Evolutionary conservation across 2,329 filamentous ascomycete genomes (phyloP).

Genomic region (Exophiala alcalophila): DNA sequence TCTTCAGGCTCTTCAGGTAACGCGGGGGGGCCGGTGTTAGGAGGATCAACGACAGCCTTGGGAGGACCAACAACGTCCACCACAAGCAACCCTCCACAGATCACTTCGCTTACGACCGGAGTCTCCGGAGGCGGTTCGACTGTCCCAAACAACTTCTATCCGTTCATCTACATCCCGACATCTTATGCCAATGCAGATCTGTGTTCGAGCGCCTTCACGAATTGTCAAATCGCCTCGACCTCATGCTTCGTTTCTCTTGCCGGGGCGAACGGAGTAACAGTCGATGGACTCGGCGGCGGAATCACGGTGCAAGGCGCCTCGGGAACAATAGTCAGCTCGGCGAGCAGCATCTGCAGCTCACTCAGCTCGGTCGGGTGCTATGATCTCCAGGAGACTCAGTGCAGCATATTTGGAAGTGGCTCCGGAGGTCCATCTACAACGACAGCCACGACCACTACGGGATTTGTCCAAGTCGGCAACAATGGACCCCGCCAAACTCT

Average conservation of each 20-base stretch:
- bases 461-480: constrained; percentile 27
- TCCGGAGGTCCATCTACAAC: constrained; percentile 25
- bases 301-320: constrained; percentile 48
- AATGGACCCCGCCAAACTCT: constrained; percentile 27
- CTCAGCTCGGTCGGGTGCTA: constrained; percentile 49
- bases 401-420: constrained; percentile 38
- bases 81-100: constrained; percentile 29
- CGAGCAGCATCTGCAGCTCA: constrained; percentile 46
- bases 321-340: constrained; percentile 41
- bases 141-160: constrained; percentile 47
- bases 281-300: constrained; percentile 45
- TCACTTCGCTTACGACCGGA: constrained; percentile 43
- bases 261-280: constrained; percentile 52
- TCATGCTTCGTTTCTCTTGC: constrained; percentile 46
- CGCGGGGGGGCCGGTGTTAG: constrained; percentile 25
- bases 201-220: constrained; percentile 55
- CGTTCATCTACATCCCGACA: constrained; percentile 54
- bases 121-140: constrained; percentile 26
- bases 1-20: too few relatives aligned
- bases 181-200: constrained; percentile 50
- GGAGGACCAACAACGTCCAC: constrained; percentile 34
- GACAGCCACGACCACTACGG: constrained; percentile 28
- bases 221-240: constrained; percentile 49
- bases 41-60: constrained; percentile 26
- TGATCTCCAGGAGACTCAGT: constrained; percentile 48